phyloP scores from a whole-genome alignment of 2,329 filamentous ascomycete species.

The Biscogniauxia mediterranea region DNA sequence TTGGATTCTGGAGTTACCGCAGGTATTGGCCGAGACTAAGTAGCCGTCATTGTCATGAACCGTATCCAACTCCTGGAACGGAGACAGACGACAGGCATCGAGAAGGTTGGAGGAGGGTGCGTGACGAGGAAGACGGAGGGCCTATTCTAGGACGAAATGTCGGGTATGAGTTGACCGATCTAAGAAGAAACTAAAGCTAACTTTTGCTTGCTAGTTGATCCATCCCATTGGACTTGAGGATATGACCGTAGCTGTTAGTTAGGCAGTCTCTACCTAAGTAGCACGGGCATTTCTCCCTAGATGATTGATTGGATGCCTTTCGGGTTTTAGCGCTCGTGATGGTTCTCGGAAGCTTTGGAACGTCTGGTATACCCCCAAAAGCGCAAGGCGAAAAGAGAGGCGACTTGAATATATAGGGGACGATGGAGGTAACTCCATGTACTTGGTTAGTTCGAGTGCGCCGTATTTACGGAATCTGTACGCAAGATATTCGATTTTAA shows the following conservation, averaged over 20 bases:
- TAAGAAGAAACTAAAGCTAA: slow-evolving; percentile 22
- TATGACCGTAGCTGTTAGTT: not conserved
- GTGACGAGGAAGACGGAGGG: slow-evolving; percentile 53
- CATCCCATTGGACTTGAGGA: slow-evolving; percentile 5
- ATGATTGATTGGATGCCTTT: no score
- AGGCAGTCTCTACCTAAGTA: not conserved
- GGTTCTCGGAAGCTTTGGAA: no score
- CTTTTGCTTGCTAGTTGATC: slow-evolving; percentile 24
- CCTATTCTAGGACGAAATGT: slow-evolving; percentile 29
- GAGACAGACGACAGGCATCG: slow-evolving; percentile 25
- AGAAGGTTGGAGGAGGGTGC: slow-evolving; percentile 41
- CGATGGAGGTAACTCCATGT: no score
- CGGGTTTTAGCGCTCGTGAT: no score
- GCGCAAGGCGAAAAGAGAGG: no score
- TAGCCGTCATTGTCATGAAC: slow-evolving; percentile 54
- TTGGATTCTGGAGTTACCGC: slow-evolving; percentile 66
- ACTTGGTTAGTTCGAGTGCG: no score
- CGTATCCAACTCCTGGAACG: slow-evolving; percentile 48
- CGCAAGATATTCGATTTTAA: no score
- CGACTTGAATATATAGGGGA: no score
- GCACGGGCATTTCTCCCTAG: no score
- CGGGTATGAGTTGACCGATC: slow-evolving; percentile 32
- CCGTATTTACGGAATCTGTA: no score
- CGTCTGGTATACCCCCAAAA: no score
- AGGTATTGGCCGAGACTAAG: slow-evolving; percentile 60